phyloP scores from a whole-genome alignment of 2,329 filamentous ascomycete species.

The Botrytis fragariae region DNA sequence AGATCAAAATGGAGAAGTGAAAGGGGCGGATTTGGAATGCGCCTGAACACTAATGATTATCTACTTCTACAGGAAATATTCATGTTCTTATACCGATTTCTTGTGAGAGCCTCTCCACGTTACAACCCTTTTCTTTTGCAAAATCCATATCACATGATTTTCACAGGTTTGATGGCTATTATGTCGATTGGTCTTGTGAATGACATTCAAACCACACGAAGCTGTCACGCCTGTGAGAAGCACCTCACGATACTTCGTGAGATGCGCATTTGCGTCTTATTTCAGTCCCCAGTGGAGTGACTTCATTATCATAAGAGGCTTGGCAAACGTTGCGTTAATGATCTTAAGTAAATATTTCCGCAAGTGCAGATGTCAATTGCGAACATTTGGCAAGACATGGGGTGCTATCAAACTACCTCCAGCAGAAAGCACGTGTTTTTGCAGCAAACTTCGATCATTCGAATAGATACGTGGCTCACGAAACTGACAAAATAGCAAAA shows the following conservation, averaged over 20 bases:
- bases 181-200: neutral
- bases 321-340: neutral
- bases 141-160: neutral
- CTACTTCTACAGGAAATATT: neutral
- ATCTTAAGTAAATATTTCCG: neutral
- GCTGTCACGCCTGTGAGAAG: neutral
- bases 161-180: neutral
- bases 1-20: too few relatives aligned
- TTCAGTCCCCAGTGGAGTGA: neutral
- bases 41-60: neutral
- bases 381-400: neutral
- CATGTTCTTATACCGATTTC: neutral
- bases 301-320: too few relatives aligned
- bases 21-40: neutral
- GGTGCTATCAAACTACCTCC: neutral
- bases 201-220: neutral
- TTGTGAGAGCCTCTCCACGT: neutral
- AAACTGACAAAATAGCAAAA: too few relatives aligned
- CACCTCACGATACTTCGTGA: neutral
- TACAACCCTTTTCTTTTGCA: accelerated
- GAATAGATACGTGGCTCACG: neutral
- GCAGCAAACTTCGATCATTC: neutral
- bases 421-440: neutral
- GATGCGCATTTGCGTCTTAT: neutral
- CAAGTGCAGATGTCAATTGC: too few relatives aligned